Base-by-base conservation (phyloP, 2,329 filamentous ascomycete genomes). In the Didymella glomerata region DNA sequence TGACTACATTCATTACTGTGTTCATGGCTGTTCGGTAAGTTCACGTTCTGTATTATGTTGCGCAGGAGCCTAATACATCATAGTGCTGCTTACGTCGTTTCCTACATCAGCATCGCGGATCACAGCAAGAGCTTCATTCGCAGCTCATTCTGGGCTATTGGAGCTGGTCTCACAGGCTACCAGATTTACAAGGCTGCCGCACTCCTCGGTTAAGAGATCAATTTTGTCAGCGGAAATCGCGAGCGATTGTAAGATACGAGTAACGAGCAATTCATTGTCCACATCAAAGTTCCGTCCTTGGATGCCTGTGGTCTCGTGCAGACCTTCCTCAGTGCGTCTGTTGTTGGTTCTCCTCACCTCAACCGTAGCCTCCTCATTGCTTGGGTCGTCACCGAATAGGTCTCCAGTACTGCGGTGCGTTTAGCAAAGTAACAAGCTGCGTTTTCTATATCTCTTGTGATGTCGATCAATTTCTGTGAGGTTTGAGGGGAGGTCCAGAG, bases 111-210 rank as follows among this genome's bases (percentile, higher is more conserved):
- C 25, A 70, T 70, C 36, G 58, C 44, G 16, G 66, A 68, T 11
- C 66, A 66, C 18, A 20, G 44, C 11, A 69, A 57, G 52, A 69
- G 65, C 38, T 62, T 67, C 34, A 52, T 69, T 5, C 64, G 68
- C 28, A 71, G 67, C 42, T 27, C n/a, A 1, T 34, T 66, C 20
- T 71, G 62, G 60, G 46, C 46, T 5, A n/a, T 54, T 16, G 68
- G 65, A 0, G 51, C 20, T 13, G 68, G 61, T 0, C 36, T 71
- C 48, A 55, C 62, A 6, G 25, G 47, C 6, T 69, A 55, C 16
- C 68, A 71, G 56, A 61, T 71, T 28, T 70, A 67, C 47, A 71
- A 69, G 59, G 68, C 65, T 45, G 68, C 68, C 2, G 45, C 46
- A 38, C 44, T 71, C 10, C 48, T 71, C 4, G 57, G 52, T 34